Evolutionary conservation across 495 filamentous ascomycete species (phyloP).

Genomic region (Podospora pseudoanserina): DNA sequence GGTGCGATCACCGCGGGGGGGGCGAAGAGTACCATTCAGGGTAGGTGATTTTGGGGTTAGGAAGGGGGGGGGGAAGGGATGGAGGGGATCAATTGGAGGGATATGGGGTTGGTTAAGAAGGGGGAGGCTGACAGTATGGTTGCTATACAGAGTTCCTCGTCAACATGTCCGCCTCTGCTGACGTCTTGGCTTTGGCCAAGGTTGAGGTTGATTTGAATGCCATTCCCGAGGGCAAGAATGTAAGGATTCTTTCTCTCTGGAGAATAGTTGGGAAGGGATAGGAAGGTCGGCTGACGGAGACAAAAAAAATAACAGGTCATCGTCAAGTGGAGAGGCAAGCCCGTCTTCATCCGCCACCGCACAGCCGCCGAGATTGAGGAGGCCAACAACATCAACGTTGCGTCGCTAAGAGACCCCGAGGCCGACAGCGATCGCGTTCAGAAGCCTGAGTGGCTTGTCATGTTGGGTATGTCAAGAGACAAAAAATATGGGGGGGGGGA

Average conservation of each 20-base stretch:
- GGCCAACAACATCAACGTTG: conserved; percentile 72
- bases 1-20: conserved; percentile 86
- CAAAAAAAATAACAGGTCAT: conserved; percentile 64
- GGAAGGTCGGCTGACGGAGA: background rate
- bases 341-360: conserved; percentile 99
- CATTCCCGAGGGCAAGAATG: conserved; percentile 99
- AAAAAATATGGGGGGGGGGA: background rate
- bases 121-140: conserved; percentile 18
- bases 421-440: conserved; percentile 87
- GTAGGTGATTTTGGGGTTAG: conserved; percentile 41
- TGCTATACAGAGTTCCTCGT: conserved; percentile 81
- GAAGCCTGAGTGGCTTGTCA: conserved; percentile 98
- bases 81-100: conserved; percentile 6
- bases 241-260: conserved; percentile 42
- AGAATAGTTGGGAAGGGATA: background rate
- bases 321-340: conserved; percentile 99
- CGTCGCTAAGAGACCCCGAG: conserved; percentile 84
- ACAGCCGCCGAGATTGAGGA: conserved; percentile 82
- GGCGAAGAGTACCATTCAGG: conserved; percentile 94
- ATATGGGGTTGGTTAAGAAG: background rate
- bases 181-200: conserved; percentile 98
- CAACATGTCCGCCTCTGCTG: conserved; percentile 99
- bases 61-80: background rate
- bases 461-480: conserved; percentile 72
- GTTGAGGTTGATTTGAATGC: conserved; percentile 89